Percentiles rank a stretch among this genome's conserved stretches.
Conservation (phyloP, 2,329 filamentous ascomycete species). For the Clarireedia sp. region DNA sequence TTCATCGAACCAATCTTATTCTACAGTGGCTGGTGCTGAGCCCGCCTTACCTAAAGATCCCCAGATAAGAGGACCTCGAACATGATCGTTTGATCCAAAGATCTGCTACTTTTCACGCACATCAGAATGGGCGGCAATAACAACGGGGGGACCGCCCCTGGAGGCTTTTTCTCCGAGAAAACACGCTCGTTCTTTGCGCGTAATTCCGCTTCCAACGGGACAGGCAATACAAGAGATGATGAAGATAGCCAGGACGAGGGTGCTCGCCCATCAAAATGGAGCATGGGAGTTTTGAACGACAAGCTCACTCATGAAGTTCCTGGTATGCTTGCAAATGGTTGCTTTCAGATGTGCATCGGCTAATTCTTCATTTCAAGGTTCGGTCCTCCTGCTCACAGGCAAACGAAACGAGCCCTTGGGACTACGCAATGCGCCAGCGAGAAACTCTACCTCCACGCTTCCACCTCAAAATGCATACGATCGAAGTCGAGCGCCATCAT, state of each 20-base stretch:
- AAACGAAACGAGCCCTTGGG: slow-evolving; percentile 53
- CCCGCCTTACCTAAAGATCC: neutral
- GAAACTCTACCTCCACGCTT: slow-evolving; percentile 48
- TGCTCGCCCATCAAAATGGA: slow-evolving; percentile 39
- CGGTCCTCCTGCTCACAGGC: slow-evolving; percentile 47
- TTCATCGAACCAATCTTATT: neutral
- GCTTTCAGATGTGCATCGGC: neutral
- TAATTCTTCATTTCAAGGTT: slow-evolving; percentile 35
- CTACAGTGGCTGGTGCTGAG: neutral
- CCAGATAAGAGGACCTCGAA: neutral
- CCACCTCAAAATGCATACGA: slow-evolving; percentile 14
- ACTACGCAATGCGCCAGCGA: slow-evolving; percentile 45
- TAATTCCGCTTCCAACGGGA: slow-evolving; percentile 13
- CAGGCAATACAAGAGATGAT: slow-evolving; percentile 3
- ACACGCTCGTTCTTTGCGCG: slow-evolving; percentile 20
- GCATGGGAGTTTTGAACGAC: slow-evolving; percentile 78
- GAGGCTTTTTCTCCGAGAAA: slow-evolving; percentile 1
- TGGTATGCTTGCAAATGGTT: slow-evolving; percentile 42
- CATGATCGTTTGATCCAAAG: neutral
- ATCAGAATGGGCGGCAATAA: neutral
- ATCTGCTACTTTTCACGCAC: neutral
- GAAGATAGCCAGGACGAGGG: slow-evolving; percentile 11
- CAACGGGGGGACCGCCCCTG: neutral
- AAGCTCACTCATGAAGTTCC: slow-evolving; percentile 77
- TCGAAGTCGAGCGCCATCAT: slow-evolving; percentile 10